Percentiles rank a stretch among this genome's conserved stretches.
These are phyloP conservation scores for Candolleomyces eurysporus DNA, from an alignment of 768 basidiomycete genomes.

Conservation along the genomic window DNA sequence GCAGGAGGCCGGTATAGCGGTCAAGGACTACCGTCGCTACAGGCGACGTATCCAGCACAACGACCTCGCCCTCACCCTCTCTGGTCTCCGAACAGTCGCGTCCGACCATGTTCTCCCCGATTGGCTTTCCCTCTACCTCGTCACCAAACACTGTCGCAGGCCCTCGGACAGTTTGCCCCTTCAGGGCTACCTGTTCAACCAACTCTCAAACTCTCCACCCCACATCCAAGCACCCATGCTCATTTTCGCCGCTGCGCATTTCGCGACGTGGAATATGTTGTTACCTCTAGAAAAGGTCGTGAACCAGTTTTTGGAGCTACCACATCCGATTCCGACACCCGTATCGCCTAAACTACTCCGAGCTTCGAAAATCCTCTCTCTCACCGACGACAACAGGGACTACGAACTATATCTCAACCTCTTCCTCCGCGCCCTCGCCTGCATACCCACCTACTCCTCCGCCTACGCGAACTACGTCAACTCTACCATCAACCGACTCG, in stretches of 20 bases:
- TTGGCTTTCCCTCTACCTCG: conserved; percentile 56
- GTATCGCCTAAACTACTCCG: neutral
- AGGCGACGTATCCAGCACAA: conserved; percentile 30
- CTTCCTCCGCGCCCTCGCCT: conserved; percentile 49
- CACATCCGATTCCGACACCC: neutral
- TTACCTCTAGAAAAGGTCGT: conserved; percentile 34
- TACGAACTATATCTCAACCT: conserved; percentile 45
- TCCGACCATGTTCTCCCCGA: conserved; percentile 31
- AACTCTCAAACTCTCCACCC: conserved; percentile 31
- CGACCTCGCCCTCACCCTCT: conserved; percentile 23
- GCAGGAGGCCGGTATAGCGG: conserved; percentile 27
- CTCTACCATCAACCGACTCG: neutral
- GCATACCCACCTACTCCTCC: conserved; percentile 26
- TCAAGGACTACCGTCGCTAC: conserved; percentile 40
- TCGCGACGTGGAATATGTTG: conserved; percentile 49
- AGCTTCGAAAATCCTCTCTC: neutral
- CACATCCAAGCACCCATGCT: conserved; percentile 41
- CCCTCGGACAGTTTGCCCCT: conserved; percentile 43
- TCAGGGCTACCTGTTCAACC: conserved; percentile 40
- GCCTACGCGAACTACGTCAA: neutral
- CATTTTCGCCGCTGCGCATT: conserved; percentile 44
- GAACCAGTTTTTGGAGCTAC: conserved; percentile 1
- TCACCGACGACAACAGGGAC: conserved; percentile 20
- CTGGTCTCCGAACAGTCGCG: neutral
- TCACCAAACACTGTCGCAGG: conserved; percentile 44